A percentile compares a stretch with the other conserved stretches of the same genome.
These are phyloP conservation scores for Blastomyces gilchristii DNA, from an alignment of 2,329 filamentous ascomycete genomes.

Conservation along the genomic window DNA sequence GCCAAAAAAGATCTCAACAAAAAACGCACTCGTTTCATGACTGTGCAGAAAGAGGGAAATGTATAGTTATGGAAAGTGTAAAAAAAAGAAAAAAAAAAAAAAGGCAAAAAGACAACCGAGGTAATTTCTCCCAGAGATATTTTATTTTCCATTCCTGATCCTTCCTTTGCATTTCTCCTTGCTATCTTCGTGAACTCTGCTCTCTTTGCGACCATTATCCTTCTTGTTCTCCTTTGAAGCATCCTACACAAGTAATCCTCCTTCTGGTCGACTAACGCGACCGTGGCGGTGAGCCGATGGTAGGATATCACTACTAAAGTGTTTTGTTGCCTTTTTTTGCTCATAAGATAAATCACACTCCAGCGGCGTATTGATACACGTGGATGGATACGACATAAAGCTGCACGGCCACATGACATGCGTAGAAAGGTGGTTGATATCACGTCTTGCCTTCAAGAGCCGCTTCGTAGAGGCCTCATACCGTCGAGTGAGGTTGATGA, in stretches of 20 bases:
- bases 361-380: neutral
- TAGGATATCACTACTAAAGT: neutral
- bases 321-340: neutral
- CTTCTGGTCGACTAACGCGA: neutral
- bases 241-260: neutral
- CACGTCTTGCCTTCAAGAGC: neutral
- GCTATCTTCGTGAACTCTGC: neutral
- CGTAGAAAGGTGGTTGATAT: neutral
- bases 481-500: neutral
- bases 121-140: constrained; percentile 2
- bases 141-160: neutral
- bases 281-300: neutral
- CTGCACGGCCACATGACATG: neutral
- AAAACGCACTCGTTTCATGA: constrained; percentile 2
- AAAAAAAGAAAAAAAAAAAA: neutral
- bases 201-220: neutral
- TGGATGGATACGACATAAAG: neutral
- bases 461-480: too few species aligned
- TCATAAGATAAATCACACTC: neutral
- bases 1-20: constrained; percentile 7
- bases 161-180: neutral
- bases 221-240: neutral
- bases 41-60: neutral
- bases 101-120: neutral
- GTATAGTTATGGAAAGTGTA: neutral